Base-by-base conservation (phyloP, 2,329 filamentous ascomycete genomes). In the Clarireedia monteithiana region DNA sequence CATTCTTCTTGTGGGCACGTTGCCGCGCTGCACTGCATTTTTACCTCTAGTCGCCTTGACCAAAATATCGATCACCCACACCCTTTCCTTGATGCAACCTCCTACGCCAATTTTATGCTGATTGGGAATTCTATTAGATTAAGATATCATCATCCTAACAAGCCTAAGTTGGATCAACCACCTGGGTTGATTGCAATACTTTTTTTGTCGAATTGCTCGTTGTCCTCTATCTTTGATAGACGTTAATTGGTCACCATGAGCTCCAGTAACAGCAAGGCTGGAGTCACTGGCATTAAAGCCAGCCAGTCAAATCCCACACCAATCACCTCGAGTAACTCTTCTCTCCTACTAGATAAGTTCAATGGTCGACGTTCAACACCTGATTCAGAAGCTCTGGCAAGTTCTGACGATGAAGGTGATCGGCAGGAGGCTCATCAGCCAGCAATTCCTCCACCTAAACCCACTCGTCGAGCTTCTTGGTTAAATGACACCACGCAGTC, bases 361-460 rank as follows among this genome's bases (percentile, higher is more conserved):
- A 87, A 88, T 66, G 80, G 85, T 55, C 83, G 91, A 64, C 87
- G 88, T 53, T 91, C 90, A 6, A 96, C 92, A 1, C 92, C 92
- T 23, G 94, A 97, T 69, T 96, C 91, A 3, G 92, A 97, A 69
- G 92, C 89, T 51, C 76, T 97, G 58, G 91, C 88, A 52, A 97
- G 92, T 63, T 96, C 91, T 12, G 94, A 97, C 70, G 94, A 97
- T 70, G 94, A 99, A 71, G 80, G 77, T 56, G 88, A 96, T 59
- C 77, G 77, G 46, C 75, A 81, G 63, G 81, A 79, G 56, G 71
- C 68, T 65, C 73, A 73, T 60, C 77, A 77, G 64, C 73, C 72
- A 65, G 69, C 69, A 58, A 67, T 70, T 55, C 80, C 75, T 64
- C 79, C 74, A 50, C 78, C 73, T 50, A 88, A 85, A 64, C 82